phyloP scores from a whole-genome alignment of 176 grass and related monocot species.

The Cocos nucifera region DNA sequence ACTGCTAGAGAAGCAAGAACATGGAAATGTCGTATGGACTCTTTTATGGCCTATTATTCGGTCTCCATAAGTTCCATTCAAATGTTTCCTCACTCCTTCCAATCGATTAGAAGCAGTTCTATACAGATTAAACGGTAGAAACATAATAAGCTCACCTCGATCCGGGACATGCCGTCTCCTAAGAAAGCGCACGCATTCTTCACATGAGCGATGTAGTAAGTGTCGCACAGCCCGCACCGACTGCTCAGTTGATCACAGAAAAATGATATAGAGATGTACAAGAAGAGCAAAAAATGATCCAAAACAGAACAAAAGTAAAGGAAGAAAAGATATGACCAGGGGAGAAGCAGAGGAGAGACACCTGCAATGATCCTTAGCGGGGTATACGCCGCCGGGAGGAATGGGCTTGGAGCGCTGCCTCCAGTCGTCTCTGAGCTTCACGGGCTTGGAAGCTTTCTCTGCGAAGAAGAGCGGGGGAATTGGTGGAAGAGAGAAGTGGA shows the following conservation, averaged over 20 bases:
- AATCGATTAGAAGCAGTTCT: too few relatives aligned
- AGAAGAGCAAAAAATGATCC: background rate
- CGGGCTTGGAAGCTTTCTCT: constrained; percentile 7
- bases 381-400: constrained; percentile 73
- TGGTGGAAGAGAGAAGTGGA: background rate
- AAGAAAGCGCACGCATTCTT: constrained; percentile 79
- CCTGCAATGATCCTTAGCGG: constrained; percentile 97
- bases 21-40: too few relatives aligned
- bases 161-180: constrained; percentile 84
- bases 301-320: background rate
- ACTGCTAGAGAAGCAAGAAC: too few relatives aligned
- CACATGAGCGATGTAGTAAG: constrained; percentile 92
- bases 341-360: background rate
- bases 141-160: constrained; percentile 41
- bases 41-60: too few relatives aligned
- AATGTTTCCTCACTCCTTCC: too few relatives aligned
- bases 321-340: background rate
- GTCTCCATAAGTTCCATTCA: too few relatives aligned
- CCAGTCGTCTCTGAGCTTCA: constrained; percentile 69
- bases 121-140: too few relatives aligned
- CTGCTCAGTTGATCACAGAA: constrained; percentile 13
- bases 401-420: constrained; percentile 65
- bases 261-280: background rate
- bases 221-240: constrained; percentile 81
- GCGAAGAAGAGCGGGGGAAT: background rate